Base-by-base conservation (phyloP, 2,329 filamentous ascomycete genomes). In the Neonectria neomacrospora region DNA sequence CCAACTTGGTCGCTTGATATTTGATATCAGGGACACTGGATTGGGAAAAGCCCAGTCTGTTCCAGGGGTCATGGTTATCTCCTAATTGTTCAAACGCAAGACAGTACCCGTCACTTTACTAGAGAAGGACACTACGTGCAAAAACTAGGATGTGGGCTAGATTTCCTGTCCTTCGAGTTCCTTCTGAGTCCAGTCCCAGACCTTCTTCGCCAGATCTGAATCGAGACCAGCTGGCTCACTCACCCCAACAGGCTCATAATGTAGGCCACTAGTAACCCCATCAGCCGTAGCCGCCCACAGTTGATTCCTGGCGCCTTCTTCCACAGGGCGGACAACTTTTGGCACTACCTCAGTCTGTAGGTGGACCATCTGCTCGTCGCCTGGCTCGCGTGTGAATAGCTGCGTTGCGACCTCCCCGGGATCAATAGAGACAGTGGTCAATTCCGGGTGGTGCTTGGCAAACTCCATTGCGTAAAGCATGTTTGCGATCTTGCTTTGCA, bases 301-400 rank as follows among this genome's bases (percentile, higher is more conserved):
- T 32, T 64, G 61, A 9, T 64, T 64, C 52, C 56, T 64, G 45
- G 53, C 56, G 14, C 61, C 61, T 20, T 64, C 61, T 16, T 60
- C 56, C 5, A 64, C 34, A 16, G 11, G 44, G 1, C 45, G 44
- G 3, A 42, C 61, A n/a, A 16, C 45, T 2, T 45, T 42, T 1
- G 56, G 56, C 1, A 45, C 61, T 4, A 64, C 2, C 5, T n/a
- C 51, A 2, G 61, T 56, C 28, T 64, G 56, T 12, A 64, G 11
- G 16, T 60, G 47, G 11, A 16, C 52, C 14, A 64, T 32, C 7
- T 26, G 28, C 5, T 64, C 52, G 14, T 64, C 61, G 6, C 23
- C 56, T 12, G 61, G 39, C 45, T 60, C 61, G 28, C 61, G 16
- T 12, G 59, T 55, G 30, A 64, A 64, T 0, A 64, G 23, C 28